Conservation (phyloP, 2,329 filamentous ascomycete genomes). For the Fusarium graminum region DNA sequence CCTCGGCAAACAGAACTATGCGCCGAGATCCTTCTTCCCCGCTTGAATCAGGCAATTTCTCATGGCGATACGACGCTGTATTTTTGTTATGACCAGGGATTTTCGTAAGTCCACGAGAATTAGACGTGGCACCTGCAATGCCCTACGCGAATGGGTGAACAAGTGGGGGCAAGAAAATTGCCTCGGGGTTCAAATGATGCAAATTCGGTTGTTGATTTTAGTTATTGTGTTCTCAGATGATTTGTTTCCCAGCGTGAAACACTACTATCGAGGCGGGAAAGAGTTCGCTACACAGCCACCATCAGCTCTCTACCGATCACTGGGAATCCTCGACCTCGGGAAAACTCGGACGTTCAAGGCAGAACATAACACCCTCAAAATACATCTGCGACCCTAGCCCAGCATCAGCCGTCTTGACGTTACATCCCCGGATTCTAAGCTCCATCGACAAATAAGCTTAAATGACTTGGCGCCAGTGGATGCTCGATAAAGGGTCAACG, state of each 20-base stretch:
- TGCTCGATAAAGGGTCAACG: conserved; percentile 3
- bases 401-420: background rate
- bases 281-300: background rate
- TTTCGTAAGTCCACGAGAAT: background rate
- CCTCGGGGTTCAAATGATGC: conserved; percentile 3
- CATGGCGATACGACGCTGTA: conserved; percentile 9
- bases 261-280: background rate
- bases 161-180: background rate
- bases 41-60: conserved; percentile 28
- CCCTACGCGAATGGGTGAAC: background rate
- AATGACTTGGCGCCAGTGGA: conserved; percentile 30
- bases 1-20: conserved; percentile 38
- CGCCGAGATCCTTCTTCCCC: conserved; percentile 25
- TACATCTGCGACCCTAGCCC: conserved; percentile 2
- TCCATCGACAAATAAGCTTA: conserved; percentile 24
- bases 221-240: background rate
- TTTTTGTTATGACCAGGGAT: background rate
- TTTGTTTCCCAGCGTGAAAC: background rate
- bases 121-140: background rate
- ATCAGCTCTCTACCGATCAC: background rate
- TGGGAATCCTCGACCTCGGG: background rate
- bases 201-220: conserved; percentile 10
- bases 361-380: background rate
- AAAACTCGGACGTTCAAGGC: conserved; percentile 16
- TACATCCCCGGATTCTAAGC: conserved; percentile 8